phyloP scores from a whole-genome alignment of 2,329 filamentous ascomycete species.

The Neonectria ditissima region DNA sequence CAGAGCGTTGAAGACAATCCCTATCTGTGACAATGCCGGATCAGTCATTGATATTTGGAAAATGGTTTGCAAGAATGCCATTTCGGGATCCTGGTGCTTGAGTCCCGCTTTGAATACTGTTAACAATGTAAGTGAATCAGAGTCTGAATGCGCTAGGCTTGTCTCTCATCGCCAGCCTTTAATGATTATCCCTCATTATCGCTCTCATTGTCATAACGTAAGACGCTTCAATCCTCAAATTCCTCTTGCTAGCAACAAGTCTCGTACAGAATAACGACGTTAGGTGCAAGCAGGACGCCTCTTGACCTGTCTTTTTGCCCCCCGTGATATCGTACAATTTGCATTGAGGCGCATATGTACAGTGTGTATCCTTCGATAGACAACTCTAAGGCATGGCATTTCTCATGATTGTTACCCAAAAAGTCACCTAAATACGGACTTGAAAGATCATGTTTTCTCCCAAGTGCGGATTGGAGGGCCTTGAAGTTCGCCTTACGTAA shows the following conservation, averaged over 20 bases:
- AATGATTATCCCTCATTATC: too few relatives aligned
- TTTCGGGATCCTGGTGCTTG: too few relatives aligned
- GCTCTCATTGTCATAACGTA: too few relatives aligned
- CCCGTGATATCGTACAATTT: background rate
- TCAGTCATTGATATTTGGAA: background rate
- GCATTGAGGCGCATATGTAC: background rate
- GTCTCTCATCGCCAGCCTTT: too few relatives aligned
- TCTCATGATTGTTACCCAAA: background rate
- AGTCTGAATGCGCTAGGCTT: too few relatives aligned
- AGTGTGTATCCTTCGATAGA: background rate
- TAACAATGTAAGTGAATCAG: too few relatives aligned
- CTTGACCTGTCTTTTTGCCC: background rate
- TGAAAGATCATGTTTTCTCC: background rate
- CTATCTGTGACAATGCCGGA: background rate
- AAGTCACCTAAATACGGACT: background rate
- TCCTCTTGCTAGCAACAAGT: background rate
- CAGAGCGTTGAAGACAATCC: background rate
- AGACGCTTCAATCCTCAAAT: background rate
- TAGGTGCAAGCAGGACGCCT: background rate
- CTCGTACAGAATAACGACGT: too few relatives aligned
- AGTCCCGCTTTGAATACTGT: too few relatives aligned
- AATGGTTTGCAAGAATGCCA: background rate
- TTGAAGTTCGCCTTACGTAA: conserved; percentile 2
- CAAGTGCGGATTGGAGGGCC: background rate
- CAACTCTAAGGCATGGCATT: background rate